Evolutionary conservation across 2,329 filamentous ascomycete genomes (phyloP), one percentile per base, ranked within the genome.

Genomic region (Xylaria sp.): DNA sequence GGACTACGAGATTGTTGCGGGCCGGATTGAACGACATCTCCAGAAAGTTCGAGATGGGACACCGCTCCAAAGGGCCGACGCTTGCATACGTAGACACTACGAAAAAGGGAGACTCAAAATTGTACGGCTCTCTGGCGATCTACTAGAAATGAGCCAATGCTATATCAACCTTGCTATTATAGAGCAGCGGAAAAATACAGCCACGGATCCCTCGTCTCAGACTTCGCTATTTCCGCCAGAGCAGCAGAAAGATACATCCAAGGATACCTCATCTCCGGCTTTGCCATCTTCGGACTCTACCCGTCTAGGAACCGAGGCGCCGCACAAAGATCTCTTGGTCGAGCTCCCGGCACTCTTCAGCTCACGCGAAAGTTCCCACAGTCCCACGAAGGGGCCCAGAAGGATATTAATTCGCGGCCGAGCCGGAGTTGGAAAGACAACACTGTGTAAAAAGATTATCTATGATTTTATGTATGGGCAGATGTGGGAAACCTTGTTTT

Each of bases 151-250:
- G 57, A 34, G 50, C 8, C 64, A 56, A 14, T 61, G 64, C 50
- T 66, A 66, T 14, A 61, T 66, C 32, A 61, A 66, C n/a, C 56
- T 66, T 27, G 57, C 64, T 2, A 66, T 66, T 24, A 19, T 61
- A 14, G 11, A 60, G 21, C 19, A 39, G 14, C 2, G 24, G 19
- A 8, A 7, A 30, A 24, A 32, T 24, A 47, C 5, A n/a, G 7
- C 24, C 47, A 5, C 6, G 3, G 11, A 3, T 1, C 2, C 54
- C 14, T 8, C 19, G 21, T 17, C 50, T 53, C 24, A 48, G 9
- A 27, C n/a, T 34, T 21, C 32, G 11, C 50, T 21, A 17, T 48
- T 55, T 48, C 34, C 60, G 17, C 51, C 48, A 14, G 11, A 60
- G 21, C 19, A 39, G 14, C 2, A 9, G 19, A 8, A 7, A 30